phyloP scores from a whole-genome alignment of 805 yeast species.

The Candida lessepsii region DNA sequence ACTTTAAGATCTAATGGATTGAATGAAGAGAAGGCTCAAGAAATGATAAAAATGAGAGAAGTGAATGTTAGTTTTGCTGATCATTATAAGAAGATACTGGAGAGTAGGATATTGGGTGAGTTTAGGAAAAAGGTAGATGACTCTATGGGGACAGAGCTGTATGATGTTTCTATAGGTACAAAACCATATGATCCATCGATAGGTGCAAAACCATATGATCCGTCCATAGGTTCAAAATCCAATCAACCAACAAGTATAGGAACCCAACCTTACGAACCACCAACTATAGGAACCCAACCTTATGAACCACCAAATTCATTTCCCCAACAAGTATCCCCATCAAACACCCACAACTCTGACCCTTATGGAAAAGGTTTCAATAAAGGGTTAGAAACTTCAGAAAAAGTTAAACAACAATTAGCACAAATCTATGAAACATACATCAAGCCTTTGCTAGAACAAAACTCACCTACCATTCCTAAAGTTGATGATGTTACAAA shows the following conservation, averaged over 20 bases:
- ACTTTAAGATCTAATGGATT: slow-evolving; percentile 26
- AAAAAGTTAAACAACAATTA: slow-evolving; percentile 19
- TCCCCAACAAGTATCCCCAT: no score
- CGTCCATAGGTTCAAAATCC: neutral
- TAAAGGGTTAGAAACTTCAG: slow-evolving; percentile 31
- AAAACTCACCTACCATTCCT: neutral
- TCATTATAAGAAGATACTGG: slow-evolving; percentile 12
- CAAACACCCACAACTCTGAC: slow-evolving; percentile 9
- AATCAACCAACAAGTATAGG: slow-evolving; percentile 15
- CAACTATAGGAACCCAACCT: neutral
- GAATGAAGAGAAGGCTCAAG: slow-evolving; percentile 17
- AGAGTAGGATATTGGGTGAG: no score
- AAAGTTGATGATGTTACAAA: slow-evolving; percentile 34
- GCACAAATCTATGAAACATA: slow-evolving; percentile 11
- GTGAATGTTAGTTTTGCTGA: slow-evolving; percentile 30
- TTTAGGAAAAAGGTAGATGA: no score
- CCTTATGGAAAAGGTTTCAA: slow-evolving; percentile 37
- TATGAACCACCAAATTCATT: no score
- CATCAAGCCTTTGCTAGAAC: slow-evolving; percentile 15
- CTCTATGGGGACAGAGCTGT: no score
- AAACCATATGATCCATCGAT: no score
- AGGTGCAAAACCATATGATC: no score
- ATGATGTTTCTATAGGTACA: no score
- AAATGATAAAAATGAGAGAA: slow-evolving; percentile 18
- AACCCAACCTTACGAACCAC: slow-evolving; percentile 17